A percentile compares a stretch with the other conserved stretches of the same genome.
Conservation (phyloP, 2,329 filamentous ascomycete genomes). For the Microcera coccophila region DNA sequence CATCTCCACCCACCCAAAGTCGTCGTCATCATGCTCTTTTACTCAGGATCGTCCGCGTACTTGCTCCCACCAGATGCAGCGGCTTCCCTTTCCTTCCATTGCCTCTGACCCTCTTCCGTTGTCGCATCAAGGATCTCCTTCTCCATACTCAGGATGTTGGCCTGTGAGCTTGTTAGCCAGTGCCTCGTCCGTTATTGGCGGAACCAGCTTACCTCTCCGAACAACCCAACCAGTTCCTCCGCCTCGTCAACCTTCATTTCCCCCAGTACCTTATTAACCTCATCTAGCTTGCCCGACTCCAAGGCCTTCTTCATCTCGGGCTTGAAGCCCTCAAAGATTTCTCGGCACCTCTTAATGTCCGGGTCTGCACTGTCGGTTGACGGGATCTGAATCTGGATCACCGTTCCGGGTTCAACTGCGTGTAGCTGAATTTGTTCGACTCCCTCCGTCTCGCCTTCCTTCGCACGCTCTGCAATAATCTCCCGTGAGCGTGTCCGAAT, state of each 20-base stretch:
- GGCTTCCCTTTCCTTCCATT: conserved; percentile 70
- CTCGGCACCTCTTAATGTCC: conserved; percentile 59
- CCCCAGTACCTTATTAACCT: conserved; percentile 58
- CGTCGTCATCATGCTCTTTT: conserved; percentile 12
- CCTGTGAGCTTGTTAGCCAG: conserved; percentile 41
- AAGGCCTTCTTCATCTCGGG: conserved; percentile 78
- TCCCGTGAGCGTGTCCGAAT: conserved; percentile 76
- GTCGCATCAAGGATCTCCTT: conserved; percentile 94
- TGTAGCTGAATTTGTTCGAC: conserved; percentile 98
- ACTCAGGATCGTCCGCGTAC: conserved; percentile 39
- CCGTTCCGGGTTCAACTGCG: conserved; percentile 87
- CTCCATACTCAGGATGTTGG: conserved; percentile 85
- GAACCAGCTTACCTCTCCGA: conserved; percentile 59
- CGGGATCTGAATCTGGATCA: conserved; percentile 84
- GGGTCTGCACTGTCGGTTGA: conserved; percentile 63
- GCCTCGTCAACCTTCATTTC: conserved; percentile 87
- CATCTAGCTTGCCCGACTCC: conserved; percentile 80
- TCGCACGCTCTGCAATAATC: conserved; percentile 55
- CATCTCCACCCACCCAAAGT: background rate
- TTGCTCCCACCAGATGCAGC: conserved; percentile 31
- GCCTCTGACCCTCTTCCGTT: conserved; percentile 76
- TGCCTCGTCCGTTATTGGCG: background rate
- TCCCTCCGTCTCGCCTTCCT: conserved; percentile 55
- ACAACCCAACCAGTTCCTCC: conserved; percentile 75
- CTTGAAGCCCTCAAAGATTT: conserved; percentile 79